Evolutionary conservation across 495 filamentous ascomycete genomes (phyloP).

Genomic region (Hypoxylon fuscum): DNA sequence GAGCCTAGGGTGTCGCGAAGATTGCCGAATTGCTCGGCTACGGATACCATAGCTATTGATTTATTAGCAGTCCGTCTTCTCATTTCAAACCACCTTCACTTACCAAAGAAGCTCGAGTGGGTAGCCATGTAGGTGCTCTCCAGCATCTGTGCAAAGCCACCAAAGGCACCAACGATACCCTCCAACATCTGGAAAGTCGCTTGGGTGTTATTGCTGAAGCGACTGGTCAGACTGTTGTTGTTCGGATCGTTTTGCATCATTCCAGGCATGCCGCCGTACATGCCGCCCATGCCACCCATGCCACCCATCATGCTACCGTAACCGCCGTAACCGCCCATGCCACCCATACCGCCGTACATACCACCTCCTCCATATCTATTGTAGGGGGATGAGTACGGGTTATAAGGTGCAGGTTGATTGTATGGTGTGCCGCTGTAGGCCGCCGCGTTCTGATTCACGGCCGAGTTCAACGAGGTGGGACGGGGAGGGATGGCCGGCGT

Average conservation of each 20-base stretch:
- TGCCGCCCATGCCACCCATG: conserved; percentile 57
- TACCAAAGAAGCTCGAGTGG: conserved; percentile 98
- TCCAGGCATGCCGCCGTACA: conserved; percentile 68
- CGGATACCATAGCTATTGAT: conserved; percentile 88
- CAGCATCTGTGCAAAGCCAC: conserved; percentile 98
- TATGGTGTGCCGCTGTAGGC: conserved; percentile 78
- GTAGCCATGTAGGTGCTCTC: conserved; percentile 99
- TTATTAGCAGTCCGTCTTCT: conserved; percentile 34
- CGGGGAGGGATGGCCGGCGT: conserved; percentile 81
- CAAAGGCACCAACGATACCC: conserved; percentile 97
- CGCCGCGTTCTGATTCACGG: conserved; percentile 84
- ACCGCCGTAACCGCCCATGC: conserved; percentile 58
- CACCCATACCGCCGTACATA: conserved; percentile 56
- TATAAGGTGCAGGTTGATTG: conserved; percentile 56
- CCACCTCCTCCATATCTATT: conserved; percentile 50
- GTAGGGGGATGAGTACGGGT: conserved; percentile 59
- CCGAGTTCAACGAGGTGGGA: conserved; percentile 76
- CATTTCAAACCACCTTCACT: conserved; percentile 41
- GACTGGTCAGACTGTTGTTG: conserved; percentile 90
- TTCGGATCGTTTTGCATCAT: conserved; percentile 79
- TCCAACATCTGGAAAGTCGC: conserved; percentile 99
- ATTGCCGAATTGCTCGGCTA: conserved; percentile 96
- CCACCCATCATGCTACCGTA: conserved; percentile 70
- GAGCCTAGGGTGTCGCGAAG: conserved; percentile 95
- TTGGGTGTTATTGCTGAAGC: conserved; percentile 89